Percentiles rank a stretch among this genome's conserved stretches.
phyloP scores from a whole-genome alignment of 345 rosid genomes.

The Acer saccharum region DNA sequence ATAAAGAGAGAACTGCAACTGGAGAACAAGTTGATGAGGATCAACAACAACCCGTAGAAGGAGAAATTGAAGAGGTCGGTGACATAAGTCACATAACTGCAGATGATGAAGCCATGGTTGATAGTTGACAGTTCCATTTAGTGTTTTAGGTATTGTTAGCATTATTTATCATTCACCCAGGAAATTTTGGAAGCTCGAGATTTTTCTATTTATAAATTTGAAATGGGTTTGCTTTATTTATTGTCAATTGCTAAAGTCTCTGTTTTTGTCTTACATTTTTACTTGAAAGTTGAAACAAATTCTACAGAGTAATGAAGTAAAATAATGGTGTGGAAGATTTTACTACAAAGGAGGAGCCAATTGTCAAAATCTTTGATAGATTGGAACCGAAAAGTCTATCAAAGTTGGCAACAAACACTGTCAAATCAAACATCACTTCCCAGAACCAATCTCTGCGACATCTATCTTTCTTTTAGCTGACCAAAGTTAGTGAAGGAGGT shows the following conservation, averaged over 20 bases:
- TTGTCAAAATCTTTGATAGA: background rate
- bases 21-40: background rate
- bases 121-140: conserved; percentile 3
- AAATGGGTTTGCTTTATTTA: background rate
- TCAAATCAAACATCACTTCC: conserved; percentile 53
- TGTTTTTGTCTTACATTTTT: too few species aligned
- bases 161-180: too few species aligned
- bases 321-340: background rate
- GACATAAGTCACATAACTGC: conserved; percentile 7
- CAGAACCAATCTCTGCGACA: background rate
- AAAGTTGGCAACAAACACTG: conserved; percentile 14
- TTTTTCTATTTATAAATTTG: background rate
- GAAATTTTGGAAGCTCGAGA: too few species aligned
- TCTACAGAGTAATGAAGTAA: background rate
- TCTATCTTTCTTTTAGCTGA: conserved; percentile 5
- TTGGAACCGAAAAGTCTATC: background rate
- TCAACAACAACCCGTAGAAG: conserved; percentile 5
- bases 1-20: background rate
- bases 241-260: background rate
- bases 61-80: background rate
- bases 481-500: conserved; percentile 22
- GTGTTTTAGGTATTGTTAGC: too few species aligned
- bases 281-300: too few species aligned
- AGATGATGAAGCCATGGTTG: conserved; percentile 1
- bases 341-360: too few species aligned